Percentiles rank a stretch among this genome's conserved stretches.
These are phyloP conservation scores for Pestalotiopsis sp. DNA, from an alignment of 2,329 filamentous ascomycete genomes.

Conservation along the genomic window DNA sequence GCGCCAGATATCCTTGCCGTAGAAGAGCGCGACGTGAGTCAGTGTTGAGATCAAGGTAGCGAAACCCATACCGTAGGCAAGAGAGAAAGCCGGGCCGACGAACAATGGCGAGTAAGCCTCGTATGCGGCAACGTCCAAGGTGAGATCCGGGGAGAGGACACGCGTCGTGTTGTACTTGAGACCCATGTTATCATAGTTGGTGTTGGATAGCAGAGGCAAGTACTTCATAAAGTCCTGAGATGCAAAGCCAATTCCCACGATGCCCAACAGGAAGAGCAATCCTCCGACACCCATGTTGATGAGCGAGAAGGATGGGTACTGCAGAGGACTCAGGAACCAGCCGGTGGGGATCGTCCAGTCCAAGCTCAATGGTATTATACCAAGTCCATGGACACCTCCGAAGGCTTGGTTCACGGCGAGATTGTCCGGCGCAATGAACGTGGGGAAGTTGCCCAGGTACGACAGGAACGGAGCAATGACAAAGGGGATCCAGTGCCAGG, in stretches of 20 bases:
- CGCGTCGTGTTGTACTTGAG: constrained; percentile 45
- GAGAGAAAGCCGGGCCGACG: constrained; percentile 55
- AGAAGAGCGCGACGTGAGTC: constrained; percentile 53
- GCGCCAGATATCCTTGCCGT: constrained; percentile 52
- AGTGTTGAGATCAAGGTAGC: constrained; percentile 57
- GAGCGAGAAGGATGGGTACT: constrained; percentile 58
- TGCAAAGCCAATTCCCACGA: constrained; percentile 46
- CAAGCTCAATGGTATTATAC: constrained; percentile 62
- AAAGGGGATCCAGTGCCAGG: constrained; percentile 65
- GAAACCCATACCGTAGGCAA: constrained; percentile 61
- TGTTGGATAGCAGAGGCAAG: constrained; percentile 47
- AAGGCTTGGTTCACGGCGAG: constrained; percentile 66
- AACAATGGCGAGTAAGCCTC: constrained; percentile 50
- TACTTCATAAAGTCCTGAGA: constrained; percentile 47
- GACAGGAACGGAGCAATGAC: constrained; percentile 65
- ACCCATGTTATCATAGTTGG: constrained; percentile 55
- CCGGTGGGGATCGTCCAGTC: constrained; percentile 52
- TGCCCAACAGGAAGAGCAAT: constrained; percentile 45
- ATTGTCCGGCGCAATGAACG: constrained; percentile 63
- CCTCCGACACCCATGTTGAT: constrained; percentile 57
- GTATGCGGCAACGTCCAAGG: constrained; percentile 46
- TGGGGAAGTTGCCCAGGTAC: constrained; percentile 58
- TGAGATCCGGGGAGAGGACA: constrained; percentile 45
- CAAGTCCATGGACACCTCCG: constrained; percentile 59
- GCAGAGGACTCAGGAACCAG: constrained; percentile 50